Conservation (phyloP, 768 basidiomycete species). For the Serendipita indica region DNA sequence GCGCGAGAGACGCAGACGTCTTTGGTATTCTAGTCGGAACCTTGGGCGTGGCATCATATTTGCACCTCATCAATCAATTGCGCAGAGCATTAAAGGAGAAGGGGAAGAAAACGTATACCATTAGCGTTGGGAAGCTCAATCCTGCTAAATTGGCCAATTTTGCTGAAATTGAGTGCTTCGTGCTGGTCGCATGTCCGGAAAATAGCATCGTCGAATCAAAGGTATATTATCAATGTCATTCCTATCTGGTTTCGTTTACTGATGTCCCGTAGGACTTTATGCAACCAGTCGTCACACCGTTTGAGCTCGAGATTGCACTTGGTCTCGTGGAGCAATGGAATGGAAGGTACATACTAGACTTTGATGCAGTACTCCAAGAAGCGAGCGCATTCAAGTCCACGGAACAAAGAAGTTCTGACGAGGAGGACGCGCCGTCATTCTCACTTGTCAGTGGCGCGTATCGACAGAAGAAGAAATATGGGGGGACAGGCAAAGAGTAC, state of each 20-base stretch:
- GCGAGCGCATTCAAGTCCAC: background rate
- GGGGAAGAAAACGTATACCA: constrained; percentile 84
- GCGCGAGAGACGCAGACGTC: constrained; percentile 81
- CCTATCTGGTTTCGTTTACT: background rate
- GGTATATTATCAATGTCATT: constrained; percentile 22
- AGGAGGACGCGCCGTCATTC: constrained; percentile 54
- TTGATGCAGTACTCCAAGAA: constrained; percentile 37
- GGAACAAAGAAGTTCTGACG: constrained; percentile 17
- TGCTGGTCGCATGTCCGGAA: constrained; percentile 88
- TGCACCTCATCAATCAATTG: constrained; percentile 72
- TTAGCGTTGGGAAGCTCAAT: constrained; percentile 88
- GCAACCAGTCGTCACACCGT: constrained; percentile 85
- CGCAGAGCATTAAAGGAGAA: constrained; percentile 48
- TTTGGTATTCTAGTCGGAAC: constrained; percentile 93
- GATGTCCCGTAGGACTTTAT: constrained; percentile 54
- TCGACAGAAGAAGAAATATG: constrained; percentile 58
- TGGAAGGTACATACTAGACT: constrained; percentile 65
- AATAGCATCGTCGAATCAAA: constrained; percentile 70
- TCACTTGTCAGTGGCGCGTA: constrained; percentile 80
- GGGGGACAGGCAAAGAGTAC: constrained; percentile 19
- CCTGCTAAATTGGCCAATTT: constrained; percentile 94
- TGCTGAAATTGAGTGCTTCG: constrained; percentile 89
- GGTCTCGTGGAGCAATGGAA: constrained; percentile 53
- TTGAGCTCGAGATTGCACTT: constrained; percentile 73
- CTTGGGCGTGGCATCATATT: constrained; percentile 77